Percentiles rank a stretch among this genome's conserved stretches.
These are phyloP conservation scores for Camellia japonica DNA, from an alignment of 148 eudicot genomes.

Conservation along the genomic window DNA sequence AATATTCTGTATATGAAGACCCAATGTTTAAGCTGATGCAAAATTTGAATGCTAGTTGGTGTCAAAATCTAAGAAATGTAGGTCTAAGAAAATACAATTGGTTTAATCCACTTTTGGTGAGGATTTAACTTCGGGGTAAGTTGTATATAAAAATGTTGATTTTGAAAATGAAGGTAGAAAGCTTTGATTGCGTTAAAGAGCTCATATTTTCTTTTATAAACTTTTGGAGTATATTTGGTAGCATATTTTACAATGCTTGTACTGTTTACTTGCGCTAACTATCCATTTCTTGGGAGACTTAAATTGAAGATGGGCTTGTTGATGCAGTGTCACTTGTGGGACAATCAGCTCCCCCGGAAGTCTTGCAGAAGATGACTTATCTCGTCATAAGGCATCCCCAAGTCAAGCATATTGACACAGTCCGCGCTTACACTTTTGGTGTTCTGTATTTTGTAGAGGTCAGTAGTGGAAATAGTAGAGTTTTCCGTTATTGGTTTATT, in stretches of 20 bases:
- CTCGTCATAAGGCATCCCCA: constrained; percentile 78
- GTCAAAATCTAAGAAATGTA: too few relatives aligned
- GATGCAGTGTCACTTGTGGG: constrained; percentile 83
- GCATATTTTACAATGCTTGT: too few relatives aligned
- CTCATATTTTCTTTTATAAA: too few relatives aligned
- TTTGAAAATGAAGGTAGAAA: not conserved
- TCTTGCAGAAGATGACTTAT: constrained; percentile 82
- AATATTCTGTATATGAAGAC: too few relatives aligned
- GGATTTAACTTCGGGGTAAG: too few relatives aligned
- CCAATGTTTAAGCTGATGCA: too few relatives aligned
- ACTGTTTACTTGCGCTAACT: not conserved
- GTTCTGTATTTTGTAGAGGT: constrained; percentile 95
- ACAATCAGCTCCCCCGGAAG: constrained; percentile 86
- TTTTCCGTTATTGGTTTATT: not conserved
- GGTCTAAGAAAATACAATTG: too few relatives aligned
- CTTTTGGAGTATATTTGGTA: too few relatives aligned
- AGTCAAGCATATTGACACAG: constrained; percentile 86
- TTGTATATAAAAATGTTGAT: not conserved
- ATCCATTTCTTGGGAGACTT: not conserved
- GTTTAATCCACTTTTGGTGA: too few relatives aligned
- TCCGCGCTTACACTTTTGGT: constrained; percentile 94
- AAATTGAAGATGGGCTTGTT: not conserved
- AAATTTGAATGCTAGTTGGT: too few relatives aligned
- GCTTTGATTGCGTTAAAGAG: too few relatives aligned
- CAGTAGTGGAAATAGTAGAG: constrained; percentile 9